phyloP scores from a whole-genome alignment of 2,329 filamentous ascomycete genomes.

The Microascus cirrosus region DNA sequence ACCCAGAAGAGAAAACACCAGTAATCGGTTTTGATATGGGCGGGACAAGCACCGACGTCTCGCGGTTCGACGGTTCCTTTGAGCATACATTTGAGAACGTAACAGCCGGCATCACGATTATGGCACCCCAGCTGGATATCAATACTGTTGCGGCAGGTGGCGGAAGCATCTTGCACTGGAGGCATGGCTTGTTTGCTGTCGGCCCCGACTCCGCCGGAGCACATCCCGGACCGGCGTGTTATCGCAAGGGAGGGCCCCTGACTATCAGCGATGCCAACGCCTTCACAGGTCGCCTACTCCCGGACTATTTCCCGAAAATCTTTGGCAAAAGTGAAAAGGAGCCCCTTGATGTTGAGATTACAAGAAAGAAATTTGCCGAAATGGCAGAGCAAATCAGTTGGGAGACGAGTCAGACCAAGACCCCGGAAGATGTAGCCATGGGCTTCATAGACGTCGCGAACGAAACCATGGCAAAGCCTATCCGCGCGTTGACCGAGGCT shows the following conservation, averaged over 20 bases:
- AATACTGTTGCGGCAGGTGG: constrained; percentile 72
- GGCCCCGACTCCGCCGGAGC: constrained; percentile 62
- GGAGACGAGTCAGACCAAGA: constrained; percentile 15
- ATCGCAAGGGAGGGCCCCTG: constrained; percentile 60
- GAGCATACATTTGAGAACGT: constrained; percentile 57
- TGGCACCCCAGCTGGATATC: constrained; percentile 70
- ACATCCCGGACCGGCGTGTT: constrained; percentile 61
- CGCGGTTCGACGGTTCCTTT: constrained; percentile 43
- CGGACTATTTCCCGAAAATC: constrained; percentile 63
- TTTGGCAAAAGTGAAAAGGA: constrained; percentile 59
- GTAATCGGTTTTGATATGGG: constrained; percentile 12
- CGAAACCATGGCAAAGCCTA: constrained; percentile 22
- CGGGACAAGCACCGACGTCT: constrained; percentile 68
- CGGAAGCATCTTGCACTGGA: constrained; percentile 59
- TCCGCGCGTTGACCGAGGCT: constrained; percentile 22
- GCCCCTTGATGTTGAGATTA: constrained; percentile 28
- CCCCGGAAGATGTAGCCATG: constrained; percentile 21
- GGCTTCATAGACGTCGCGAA: constrained; percentile 25
- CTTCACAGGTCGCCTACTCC: constrained; percentile 46
- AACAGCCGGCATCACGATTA: constrained; percentile 67
- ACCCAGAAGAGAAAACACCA: not conserved
- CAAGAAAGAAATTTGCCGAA: constrained; percentile 25
- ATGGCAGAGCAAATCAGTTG: constrained; percentile 30
- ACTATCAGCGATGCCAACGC: constrained; percentile 66
- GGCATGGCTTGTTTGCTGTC: constrained; percentile 62